phyloP scores from a whole-genome alignment of 2,329 filamentous ascomycete species.

The Aspergillus sp. region DNA sequence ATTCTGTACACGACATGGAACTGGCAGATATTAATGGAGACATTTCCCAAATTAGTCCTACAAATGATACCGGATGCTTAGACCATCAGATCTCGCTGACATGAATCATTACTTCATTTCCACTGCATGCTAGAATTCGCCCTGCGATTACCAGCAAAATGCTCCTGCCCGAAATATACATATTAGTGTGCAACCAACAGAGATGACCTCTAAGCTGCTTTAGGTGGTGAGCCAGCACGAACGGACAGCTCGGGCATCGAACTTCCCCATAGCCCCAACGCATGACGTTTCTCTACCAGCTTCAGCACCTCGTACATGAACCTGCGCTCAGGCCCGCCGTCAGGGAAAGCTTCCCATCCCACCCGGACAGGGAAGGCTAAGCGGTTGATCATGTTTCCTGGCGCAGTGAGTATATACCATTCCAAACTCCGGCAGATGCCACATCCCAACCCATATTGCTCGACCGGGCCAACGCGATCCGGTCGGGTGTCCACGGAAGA shows the following conservation, averaged over 20 bases:
- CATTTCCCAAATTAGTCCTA: too few relatives aligned
- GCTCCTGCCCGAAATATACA: background rate
- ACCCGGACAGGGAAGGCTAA: constrained; percentile 38
- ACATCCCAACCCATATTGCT: constrained; percentile 37
- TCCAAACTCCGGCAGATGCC: constrained; percentile 37
- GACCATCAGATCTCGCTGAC: background rate
- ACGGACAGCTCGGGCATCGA: constrained; percentile 36
- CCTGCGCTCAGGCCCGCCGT: constrained; percentile 29
- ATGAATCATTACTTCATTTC: background rate
- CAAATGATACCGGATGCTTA: background rate
- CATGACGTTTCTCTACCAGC: constrained; percentile 35
- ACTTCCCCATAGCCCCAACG: constrained; percentile 36
- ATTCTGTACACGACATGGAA: too few relatives aligned
- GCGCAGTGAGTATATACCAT: constrained; percentile 35
- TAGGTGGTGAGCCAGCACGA: constrained; percentile 24
- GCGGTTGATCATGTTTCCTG: constrained; percentile 42
- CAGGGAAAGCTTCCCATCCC: constrained; percentile 38
- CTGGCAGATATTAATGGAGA: too few relatives aligned
- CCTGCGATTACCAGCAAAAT: background rate
- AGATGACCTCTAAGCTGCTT: background rate
- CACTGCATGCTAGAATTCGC: background rate
- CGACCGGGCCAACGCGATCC: constrained; percentile 24
- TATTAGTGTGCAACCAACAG: background rate
- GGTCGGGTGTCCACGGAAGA: constrained; percentile 35
- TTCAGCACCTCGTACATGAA: constrained; percentile 35